Percentiles rank a stretch among this genome's conserved stretches.
Evolutionary conservation across 1,139 yeast species (phyloP).

Genomic region (Candida labiduridarum): DNA sequence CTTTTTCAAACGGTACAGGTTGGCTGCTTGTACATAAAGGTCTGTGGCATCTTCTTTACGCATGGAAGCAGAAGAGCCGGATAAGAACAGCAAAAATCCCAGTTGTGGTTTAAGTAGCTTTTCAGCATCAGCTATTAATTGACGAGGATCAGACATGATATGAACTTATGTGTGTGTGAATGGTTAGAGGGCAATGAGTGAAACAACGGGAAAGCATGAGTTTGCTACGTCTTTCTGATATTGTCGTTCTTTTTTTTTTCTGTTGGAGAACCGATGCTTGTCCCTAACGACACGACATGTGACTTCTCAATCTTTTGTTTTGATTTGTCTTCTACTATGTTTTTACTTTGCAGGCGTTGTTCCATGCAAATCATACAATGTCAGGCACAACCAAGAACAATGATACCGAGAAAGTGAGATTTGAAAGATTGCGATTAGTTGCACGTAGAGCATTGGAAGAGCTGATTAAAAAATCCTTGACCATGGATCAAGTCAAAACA

Average conservation of each 20-base stretch:
- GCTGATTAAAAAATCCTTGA: constrained; percentile 58
- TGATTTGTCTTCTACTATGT: neutral
- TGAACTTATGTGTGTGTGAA: neutral
- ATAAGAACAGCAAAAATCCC: constrained; percentile 71
- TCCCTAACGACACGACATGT: neutral
- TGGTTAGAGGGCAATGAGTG: constrained; percentile 1
- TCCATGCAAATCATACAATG: neutral
- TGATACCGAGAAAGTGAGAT: constrained; percentile 45
- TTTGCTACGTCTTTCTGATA: neutral
- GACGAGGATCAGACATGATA: constrained; percentile 41
- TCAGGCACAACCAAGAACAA: neutral
- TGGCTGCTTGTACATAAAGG: constrained; percentile 87
- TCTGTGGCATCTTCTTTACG: constrained; percentile 92
- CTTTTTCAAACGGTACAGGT: constrained; percentile 75
- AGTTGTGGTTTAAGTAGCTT: constrained; percentile 60
- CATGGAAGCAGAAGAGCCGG: constrained; percentile 68
- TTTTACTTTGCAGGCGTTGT: neutral
- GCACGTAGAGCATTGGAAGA: constrained; percentile 69
- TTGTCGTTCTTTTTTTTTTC: neutral
- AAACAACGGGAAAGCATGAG: neutral
- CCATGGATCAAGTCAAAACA: constrained; percentile 58
- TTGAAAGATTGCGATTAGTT: constrained; percentile 55
- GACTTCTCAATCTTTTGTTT: neutral
- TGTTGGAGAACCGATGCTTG: neutral
- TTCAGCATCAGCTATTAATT: constrained; percentile 47